These are phyloP conservation scores for Umbelopsis isabellina DNA, from an alignment of 192 early-diverging fungal genomes.

Conservation along the genomic window DNA sequence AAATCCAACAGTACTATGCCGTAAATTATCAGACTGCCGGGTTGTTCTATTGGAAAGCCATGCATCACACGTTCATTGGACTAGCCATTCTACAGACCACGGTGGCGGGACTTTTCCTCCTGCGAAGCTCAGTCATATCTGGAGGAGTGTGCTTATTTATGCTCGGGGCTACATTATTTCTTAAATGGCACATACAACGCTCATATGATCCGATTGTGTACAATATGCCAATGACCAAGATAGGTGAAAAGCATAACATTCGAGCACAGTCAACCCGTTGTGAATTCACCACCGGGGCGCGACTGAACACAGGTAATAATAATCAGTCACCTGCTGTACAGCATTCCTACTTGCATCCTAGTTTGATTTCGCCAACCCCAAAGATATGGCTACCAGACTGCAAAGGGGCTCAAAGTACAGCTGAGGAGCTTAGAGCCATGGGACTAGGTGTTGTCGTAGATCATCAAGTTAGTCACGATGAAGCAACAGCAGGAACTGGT, in stretches of 20 bases:
- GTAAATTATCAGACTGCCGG: slow-evolving; percentile 57
- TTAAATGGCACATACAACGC: slow-evolving; percentile 9
- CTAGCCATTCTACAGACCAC: slow-evolving; percentile 19
- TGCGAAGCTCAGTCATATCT: not conserved
- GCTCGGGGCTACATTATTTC: not conserved
- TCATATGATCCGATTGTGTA: slow-evolving; percentile 7
- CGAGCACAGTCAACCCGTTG: not conserved
- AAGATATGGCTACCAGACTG: slow-evolving; percentile 10
- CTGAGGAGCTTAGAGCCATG: not conserved
- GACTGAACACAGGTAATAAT: not conserved
- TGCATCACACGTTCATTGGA: slow-evolving; percentile 60
- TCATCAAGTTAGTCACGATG: not conserved
- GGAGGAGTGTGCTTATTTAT: not conserved
- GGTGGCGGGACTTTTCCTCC: slow-evolving; percentile 22
- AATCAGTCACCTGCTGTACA: not conserved
- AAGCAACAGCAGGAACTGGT: not conserved
- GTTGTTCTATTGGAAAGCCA: slow-evolving; percentile 54
- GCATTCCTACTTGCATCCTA: slow-evolving; percentile 11
- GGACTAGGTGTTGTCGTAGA: not conserved
- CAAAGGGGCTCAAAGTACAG: not conserved
- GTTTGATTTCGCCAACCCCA: not conserved
- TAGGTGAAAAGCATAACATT: not conserved
- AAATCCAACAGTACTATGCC: slow-evolving; percentile 73
- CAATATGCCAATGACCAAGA: slow-evolving; percentile 7
- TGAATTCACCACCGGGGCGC: not conserved